Percentiles rank a stretch among this genome's conserved stretches.
Evolutionary conservation across 371 early-diverging fungal species (phyloP).

Genomic region (Haplosporangium sp.): DNA sequence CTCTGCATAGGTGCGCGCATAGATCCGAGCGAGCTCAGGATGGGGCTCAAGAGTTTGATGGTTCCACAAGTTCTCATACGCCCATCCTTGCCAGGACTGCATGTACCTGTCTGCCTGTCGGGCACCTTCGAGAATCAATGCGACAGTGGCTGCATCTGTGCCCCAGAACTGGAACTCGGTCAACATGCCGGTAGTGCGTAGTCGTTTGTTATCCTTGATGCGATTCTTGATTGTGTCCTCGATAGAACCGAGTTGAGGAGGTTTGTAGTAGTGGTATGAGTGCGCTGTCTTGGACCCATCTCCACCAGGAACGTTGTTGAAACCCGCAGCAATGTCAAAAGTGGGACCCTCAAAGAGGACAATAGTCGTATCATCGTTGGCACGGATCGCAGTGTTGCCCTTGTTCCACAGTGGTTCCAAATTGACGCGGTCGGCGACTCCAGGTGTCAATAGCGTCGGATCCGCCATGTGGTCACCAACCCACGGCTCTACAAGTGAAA

Average conservation of each 20-base stretch:
- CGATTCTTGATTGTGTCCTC: conserved; percentile 55
- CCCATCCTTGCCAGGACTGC: conserved; percentile 63
- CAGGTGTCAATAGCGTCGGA: conserved; percentile 55
- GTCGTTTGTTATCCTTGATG: conserved; percentile 52
- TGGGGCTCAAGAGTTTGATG: conserved; percentile 16
- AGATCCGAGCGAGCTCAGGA: conserved; percentile 44
- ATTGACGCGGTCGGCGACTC: conserved; percentile 53
- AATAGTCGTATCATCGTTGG: conserved; percentile 58
- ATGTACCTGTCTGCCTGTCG: conserved; percentile 18
- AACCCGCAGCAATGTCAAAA: conserved; percentile 59
- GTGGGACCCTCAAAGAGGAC: conserved; percentile 67
- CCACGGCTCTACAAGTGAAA: conserved; percentile 58
- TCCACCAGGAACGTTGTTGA: conserved; percentile 62
- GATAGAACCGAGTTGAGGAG: conserved; percentile 57
- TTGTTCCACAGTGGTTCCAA: conserved; percentile 64
- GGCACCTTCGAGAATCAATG: no score
- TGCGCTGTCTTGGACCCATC: conserved; percentile 57
- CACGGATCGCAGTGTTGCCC: conserved; percentile 59
- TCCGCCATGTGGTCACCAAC: conserved; percentile 60
- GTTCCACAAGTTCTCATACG: conserved; percentile 58
- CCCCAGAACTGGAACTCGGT: conserved; percentile 1
- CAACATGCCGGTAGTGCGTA: conserved; percentile 55
- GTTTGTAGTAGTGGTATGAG: conserved; percentile 55
- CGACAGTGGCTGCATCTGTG: no score
- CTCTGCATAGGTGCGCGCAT: conserved; percentile 58